Base-by-base conservation (phyloP, 176 grass and related monocot genomes). In the Musa schizocarpa region DNA sequence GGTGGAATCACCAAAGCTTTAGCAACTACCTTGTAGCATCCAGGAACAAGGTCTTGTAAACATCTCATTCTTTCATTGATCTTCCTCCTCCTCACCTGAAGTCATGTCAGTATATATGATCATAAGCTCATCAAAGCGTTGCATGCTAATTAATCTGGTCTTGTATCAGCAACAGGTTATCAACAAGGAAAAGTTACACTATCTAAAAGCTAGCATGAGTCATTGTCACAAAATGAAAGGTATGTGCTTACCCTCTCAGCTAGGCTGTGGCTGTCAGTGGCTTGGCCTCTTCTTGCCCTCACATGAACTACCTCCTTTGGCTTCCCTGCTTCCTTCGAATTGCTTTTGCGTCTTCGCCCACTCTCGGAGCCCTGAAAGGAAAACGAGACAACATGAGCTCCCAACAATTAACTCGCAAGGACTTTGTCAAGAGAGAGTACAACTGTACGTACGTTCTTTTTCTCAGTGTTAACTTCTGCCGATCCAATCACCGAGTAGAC, bases 231-330 rank as follows among this genome's bases (percentile, higher is more conserved):
- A 43, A 17, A 70, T 11, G 52, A 5, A 57, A 79, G 57, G 27
- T 71, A 55, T 53, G 8, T 43, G 54, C 77, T 54, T 79, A 79
- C 77, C 77, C 77, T 79, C 16, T 79, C 77, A 17, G 77, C 77
- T 14, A 77, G 61, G 19, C 75, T 77, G n/a, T 77, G 75, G 43
- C 49, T 77, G 61, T 66, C 61, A 65, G 75, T 70, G 8, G 65
- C 77, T 70, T 79, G 77, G 53, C 77, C 77, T 79, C 77, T 79
- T 79, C 77, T 69, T 79, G 77, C 77, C 53, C 77, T 79, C 19
- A 79, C 77, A 79, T 79, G 77, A 71, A 70, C 66, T 53, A 79
- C 77, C 53, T 79, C 25, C 52, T 57, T 70, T 50, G 65, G 53
- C 14, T 79, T 79, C 52, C 14, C 53, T 23, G 2, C 17, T 49